These are phyloP conservation scores for Ceratobasidium papillatum DNA, from an alignment of 1,284 basidiomycete species.

Conservation along the genomic window DNA sequence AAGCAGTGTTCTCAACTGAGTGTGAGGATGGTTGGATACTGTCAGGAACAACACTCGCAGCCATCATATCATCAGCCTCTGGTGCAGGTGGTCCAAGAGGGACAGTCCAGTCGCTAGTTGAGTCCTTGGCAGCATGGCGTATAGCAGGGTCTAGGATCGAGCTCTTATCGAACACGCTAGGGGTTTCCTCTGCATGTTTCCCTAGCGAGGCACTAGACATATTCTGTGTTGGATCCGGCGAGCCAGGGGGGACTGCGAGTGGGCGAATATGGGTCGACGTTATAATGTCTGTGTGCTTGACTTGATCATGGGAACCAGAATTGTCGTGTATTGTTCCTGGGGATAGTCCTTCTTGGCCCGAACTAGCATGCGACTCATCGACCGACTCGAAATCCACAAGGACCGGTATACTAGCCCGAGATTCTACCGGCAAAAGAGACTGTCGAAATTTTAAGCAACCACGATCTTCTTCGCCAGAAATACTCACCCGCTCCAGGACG, in stretches of 20 bases:
- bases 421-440: conserved; percentile 21
- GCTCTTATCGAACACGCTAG: not conserved
- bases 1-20: not conserved
- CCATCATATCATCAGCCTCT: conserved; percentile 19
- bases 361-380: not conserved
- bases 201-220: too few species aligned
- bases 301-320: not conserved
- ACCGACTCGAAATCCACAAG: too few species aligned
- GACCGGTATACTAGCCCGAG: conserved; percentile 2
- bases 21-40: not conserved
- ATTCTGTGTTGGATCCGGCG: too few species aligned
- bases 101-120: not conserved
- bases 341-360: not conserved
- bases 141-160: not conserved
- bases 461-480: not conserved
- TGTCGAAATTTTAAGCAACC: conserved; percentile 38
- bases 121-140: not conserved
- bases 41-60: conserved; percentile 13
- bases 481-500: conserved; percentile 10
- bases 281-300: not conserved
- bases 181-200: too few species aligned
- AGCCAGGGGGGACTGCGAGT: too few species aligned
- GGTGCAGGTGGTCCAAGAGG: conserved; percentile 13
- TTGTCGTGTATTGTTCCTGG: not conserved
- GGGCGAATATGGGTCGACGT: not conserved